A percentile compares a stretch with the other conserved stretches of the same genome.
Conservation (phyloP, 2,329 filamentous ascomycete genomes). For the Curvularia sp. region DNA sequence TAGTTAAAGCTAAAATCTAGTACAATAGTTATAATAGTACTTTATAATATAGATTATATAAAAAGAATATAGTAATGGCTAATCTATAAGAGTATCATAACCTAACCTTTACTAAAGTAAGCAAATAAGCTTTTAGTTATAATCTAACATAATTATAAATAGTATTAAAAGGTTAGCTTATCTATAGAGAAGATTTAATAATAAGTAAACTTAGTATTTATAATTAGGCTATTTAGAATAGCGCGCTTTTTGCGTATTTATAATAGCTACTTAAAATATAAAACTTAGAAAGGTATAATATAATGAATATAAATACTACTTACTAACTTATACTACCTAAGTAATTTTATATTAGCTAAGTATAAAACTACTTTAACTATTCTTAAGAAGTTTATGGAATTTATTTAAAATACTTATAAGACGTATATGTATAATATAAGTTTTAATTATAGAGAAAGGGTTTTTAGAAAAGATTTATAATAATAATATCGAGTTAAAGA, state of each 20-base stretch:
- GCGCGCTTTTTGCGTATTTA: not conserved
- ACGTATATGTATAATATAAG: too few species aligned
- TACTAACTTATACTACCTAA: not conserved
- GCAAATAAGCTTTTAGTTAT: too few species aligned
- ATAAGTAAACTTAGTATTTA: not conserved
- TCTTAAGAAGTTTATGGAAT: not conserved
- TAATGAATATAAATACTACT: not conserved
- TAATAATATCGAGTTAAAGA: not conserved
- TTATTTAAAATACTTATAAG: too few species aligned
- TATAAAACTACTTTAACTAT: not conserved
- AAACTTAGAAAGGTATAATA: not conserved
- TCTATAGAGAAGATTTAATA: not conserved
- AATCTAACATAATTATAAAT: not conserved
- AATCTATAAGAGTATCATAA: too few species aligned
- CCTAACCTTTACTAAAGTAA: too few species aligned
- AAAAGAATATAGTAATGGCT: too few species aligned
- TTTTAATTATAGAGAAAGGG: not conserved
- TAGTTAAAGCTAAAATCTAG: not conserved
- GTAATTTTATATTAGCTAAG: not conserved
- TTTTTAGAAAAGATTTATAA: not conserved
- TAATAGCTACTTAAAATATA: not conserved
- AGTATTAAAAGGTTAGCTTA: not conserved
- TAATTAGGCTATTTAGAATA: not conserved
- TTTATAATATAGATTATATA: too few species aligned
- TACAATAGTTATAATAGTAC: too few species aligned